Evolutionary conservation across 2,329 filamentous ascomycete species (phyloP).

Genomic region (Ceratocystiopsis sp.): DNA sequence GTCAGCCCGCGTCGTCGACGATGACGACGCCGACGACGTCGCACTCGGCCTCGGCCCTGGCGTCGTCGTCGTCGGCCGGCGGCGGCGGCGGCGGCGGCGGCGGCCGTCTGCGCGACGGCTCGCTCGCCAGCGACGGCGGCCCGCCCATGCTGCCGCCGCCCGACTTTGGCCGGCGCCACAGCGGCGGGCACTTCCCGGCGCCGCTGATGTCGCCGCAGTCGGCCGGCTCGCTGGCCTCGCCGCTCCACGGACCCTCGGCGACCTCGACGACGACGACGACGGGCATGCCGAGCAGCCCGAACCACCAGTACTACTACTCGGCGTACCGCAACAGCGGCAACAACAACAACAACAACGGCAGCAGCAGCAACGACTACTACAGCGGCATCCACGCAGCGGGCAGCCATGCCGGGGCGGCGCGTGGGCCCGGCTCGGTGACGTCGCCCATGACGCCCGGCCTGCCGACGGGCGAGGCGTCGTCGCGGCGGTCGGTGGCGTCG

Average conservation of each 20-base stretch:
- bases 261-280: background rate
- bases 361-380: constrained; percentile 17
- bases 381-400: constrained; percentile 18
- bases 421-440: too few relatives aligned
- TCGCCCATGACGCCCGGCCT: constrained; percentile 26
- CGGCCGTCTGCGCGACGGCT: constrained; percentile 39
- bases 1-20: constrained; percentile 14
- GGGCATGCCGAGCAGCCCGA: constrained; percentile 22
- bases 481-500: constrained; percentile 30
- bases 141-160: constrained; percentile 43
- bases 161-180: constrained; percentile 48
- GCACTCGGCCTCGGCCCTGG: constrained; percentile 21
- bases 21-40: too few relatives aligned
- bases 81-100: too few relatives aligned
- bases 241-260: background rate
- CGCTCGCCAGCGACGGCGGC: constrained; percentile 43
- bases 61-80: constrained; percentile 11
- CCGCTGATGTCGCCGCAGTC: too few relatives aligned
- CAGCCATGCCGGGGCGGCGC: constrained; percentile 27
- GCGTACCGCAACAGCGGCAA: too few relatives aligned
- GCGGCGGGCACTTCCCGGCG: constrained; percentile 21
- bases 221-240: too few relatives aligned
- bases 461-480: constrained; percentile 11
- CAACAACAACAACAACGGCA: constrained; percentile 25
- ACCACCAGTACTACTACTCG: constrained; percentile 35